phyloP scores from a whole-genome alignment of 306 rosid genomes.

The Coriaria nepalensis region DNA sequence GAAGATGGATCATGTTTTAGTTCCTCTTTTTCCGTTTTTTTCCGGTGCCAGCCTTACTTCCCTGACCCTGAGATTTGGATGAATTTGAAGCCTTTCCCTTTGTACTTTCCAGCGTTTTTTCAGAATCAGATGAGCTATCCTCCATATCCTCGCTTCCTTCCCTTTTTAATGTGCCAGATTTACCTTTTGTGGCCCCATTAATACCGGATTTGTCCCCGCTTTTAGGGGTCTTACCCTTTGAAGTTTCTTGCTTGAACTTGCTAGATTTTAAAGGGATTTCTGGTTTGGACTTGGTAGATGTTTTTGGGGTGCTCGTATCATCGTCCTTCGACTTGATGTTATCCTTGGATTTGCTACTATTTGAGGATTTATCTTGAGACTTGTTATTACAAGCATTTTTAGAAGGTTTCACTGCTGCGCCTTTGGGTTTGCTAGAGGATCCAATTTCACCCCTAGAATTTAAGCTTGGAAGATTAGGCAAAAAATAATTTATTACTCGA shows the following conservation, averaged over 20 bases:
- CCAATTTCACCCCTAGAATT: constrained; percentile 41
- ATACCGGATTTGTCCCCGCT: constrained; percentile 40
- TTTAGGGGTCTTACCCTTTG: constrained; percentile 40
- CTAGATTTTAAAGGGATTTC: constrained; percentile 29
- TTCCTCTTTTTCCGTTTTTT: constrained; percentile 48
- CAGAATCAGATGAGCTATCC: neutral
- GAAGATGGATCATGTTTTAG: too few species aligned
- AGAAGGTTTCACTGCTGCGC: constrained; percentile 23
- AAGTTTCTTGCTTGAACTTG: constrained; percentile 43
- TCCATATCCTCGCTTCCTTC: constrained; percentile 31
- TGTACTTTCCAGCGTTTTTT: constrained; percentile 15
- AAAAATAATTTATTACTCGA: neutral
- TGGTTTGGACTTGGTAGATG: constrained; percentile 46
- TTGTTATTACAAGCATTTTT: constrained; percentile 27
- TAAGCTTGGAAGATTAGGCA: constrained; percentile 14
- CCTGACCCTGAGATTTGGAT: constrained; percentile 27
- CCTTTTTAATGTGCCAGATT: constrained; percentile 28
- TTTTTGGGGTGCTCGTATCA: constrained; percentile 25
- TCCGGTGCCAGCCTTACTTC: constrained; percentile 41
- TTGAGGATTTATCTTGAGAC: neutral
- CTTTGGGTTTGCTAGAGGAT: constrained; percentile 51
- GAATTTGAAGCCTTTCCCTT: constrained; percentile 41
- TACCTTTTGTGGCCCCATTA: constrained; percentile 35
- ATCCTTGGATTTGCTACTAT: constrained; percentile 38
- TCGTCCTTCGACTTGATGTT: constrained; percentile 38